Evolutionary conservation across 2,329 filamentous ascomycete species (phyloP).

Genomic region (Zymoseptoria ardabiliae): DNA sequence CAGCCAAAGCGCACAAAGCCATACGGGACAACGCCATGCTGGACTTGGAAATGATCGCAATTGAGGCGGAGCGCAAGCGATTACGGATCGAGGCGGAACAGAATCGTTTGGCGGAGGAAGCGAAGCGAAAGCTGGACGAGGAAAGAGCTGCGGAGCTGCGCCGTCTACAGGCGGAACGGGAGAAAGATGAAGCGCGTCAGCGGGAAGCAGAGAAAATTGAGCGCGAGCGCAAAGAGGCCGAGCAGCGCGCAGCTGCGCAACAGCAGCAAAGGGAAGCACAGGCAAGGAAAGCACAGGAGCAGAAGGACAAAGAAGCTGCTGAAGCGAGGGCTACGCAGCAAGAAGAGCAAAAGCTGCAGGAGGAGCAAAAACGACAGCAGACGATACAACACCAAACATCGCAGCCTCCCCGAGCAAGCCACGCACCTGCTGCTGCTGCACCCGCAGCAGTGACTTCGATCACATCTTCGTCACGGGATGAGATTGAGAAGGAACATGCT

Average conservation of each 20-base stretch:
- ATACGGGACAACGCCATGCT: conserved; percentile 12
- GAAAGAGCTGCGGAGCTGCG: conserved; percentile 4
- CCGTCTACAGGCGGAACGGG: conserved; percentile 6
- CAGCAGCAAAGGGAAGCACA: conserved; percentile 4
- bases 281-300: not conserved
- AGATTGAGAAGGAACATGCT: not conserved
- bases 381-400: not conserved
- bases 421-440: not conserved
- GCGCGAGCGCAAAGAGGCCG: conserved; percentile 1
- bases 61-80: conserved; percentile 11
- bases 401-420: conserved; percentile 1
- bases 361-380: conserved; percentile 2
- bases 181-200: conserved; percentile 5
- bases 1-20: conserved; percentile 13
- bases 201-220: conserved; percentile 1
- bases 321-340: not conserved
- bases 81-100: conserved; percentile 11
- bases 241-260: conserved; percentile 1
- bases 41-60: conserved; percentile 9
- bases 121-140: conserved; percentile 8
- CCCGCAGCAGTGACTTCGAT: not conserved
- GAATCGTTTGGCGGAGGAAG: conserved; percentile 8
- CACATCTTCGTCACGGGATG: not conserved
- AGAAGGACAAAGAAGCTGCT: conserved; percentile 1
- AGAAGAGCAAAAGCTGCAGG: conserved; percentile 4